These are phyloP conservation scores for Picochlorum costavermella DNA, from an alignment of 139 green algal genomes.

Conservation along the genomic window DNA sequence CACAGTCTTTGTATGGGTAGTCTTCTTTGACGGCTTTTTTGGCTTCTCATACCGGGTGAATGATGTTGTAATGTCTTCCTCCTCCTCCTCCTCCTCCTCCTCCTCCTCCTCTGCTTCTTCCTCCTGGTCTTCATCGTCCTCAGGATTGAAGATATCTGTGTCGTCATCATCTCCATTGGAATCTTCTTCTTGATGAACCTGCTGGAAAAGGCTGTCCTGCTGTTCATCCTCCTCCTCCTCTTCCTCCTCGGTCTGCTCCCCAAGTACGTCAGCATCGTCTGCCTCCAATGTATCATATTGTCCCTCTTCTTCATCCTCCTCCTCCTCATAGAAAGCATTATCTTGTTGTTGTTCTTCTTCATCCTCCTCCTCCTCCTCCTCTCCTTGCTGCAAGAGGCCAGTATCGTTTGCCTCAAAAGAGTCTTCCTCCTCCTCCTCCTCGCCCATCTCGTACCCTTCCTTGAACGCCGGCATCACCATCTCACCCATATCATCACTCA, in stretches of 20 bases:
- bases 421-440: too few species aligned
- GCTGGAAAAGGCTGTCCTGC: too few species aligned
- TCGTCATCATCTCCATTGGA: not conserved
- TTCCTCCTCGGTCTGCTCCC: not conserved
- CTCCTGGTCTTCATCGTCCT: not conserved
- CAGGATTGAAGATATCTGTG: not conserved
- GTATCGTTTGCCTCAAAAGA: too few species aligned
- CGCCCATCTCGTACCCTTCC: too few species aligned
- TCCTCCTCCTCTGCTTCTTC: too few species aligned
- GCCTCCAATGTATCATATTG: not conserved
- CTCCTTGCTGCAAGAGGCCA: too few species aligned
- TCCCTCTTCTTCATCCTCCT: not conserved
- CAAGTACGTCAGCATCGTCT: not conserved
- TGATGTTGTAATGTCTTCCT: too few species aligned
- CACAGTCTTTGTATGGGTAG: too few species aligned
- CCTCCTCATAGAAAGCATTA: not conserved
- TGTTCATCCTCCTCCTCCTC: not conserved
- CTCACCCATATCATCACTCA: not conserved
- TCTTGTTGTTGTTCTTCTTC: not conserved
- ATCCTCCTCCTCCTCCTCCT: not conserved
- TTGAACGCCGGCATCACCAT: not conserved
- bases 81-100: too few species aligned
- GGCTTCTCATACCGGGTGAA: too few species aligned
- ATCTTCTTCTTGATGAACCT: not conserved
- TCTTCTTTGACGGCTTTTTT: too few species aligned